Conservation (phyloP, 257 asterid genomes). For the Penstemon newberryi region DNA sequence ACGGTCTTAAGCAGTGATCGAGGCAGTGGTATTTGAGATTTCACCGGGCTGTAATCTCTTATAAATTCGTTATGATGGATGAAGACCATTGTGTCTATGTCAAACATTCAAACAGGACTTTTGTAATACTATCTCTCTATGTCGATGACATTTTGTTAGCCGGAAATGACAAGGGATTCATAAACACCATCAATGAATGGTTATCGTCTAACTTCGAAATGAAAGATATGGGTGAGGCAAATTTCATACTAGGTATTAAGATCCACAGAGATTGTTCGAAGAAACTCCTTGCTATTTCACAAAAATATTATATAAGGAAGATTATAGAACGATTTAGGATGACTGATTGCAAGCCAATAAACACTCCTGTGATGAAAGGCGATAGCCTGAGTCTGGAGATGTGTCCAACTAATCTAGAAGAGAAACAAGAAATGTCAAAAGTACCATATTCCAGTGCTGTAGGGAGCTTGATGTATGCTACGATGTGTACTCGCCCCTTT, state of each 20-base stretch:
- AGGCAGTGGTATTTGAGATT: too few species aligned
- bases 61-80: neutral
- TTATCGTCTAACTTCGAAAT: neutral
- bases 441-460: neutral
- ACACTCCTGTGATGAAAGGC: neutral
- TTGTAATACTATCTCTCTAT: neutral
- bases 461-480: neutral
- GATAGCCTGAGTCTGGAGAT: neutral
- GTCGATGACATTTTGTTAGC: neutral
- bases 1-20: neutral
- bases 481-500: neutral
- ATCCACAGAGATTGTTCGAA: neutral
- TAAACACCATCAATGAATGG: neutral
- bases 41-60: neutral
- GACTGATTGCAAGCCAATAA: neutral
- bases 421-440: neutral
- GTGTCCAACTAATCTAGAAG: neutral
- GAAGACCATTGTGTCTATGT: neutral
- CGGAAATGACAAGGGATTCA: neutral
- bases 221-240: too few species aligned
- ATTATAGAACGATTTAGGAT: neutral
- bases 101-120: neutral
- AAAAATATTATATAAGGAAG: neutral
- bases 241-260: neutral
- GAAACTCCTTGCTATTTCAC: neutral